A percentile compares a stretch with the other conserved stretches of the same genome.
phyloP scores from a whole-genome alignment of 2,329 filamentous ascomycete genomes.

The Fusarium xylarioides region DNA sequence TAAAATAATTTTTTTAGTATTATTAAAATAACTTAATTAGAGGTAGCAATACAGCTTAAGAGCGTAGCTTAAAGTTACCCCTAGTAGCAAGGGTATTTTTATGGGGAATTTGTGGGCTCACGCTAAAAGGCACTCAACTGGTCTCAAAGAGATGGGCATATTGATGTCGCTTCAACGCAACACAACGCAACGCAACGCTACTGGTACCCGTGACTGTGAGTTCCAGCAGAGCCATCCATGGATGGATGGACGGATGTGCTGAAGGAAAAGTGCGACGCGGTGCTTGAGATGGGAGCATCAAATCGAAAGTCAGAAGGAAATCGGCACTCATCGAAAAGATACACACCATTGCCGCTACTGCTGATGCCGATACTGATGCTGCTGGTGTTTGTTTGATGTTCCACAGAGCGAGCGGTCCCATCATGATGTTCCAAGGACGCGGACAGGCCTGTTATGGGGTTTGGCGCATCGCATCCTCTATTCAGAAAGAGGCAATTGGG shows the following conservation, averaged over 20 bases:
- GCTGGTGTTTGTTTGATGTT: conserved; percentile 10
- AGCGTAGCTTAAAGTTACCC: too few relatives aligned
- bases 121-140: too few relatives aligned
- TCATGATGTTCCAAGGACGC: conserved; percentile 31
- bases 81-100: too few relatives aligned
- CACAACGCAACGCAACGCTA: conserved; percentile 24
- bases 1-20: too few relatives aligned
- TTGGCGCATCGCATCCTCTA: conserved; percentile 29
- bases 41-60: too few relatives aligned
- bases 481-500: conserved; percentile 22
- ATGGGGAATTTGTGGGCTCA: too few relatives aligned
- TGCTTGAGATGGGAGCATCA: background rate
- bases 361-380: background rate
- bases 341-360: background rate
- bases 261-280: background rate
- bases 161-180: conserved; percentile 25
- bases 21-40: too few relatives aligned
- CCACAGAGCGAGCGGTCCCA: conserved; percentile 16
- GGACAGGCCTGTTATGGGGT: conserved; percentile 21
- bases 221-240: conserved; percentile 7
- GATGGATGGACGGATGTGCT: background rate
- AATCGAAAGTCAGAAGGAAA: conserved; percentile 3
- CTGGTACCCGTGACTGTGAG: conserved; percentile 19
- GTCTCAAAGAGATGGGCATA: too few relatives aligned
- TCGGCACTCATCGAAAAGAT: background rate